Base-by-base conservation (phyloP, 1,284 basidiomycete species). In the Trametes hirsuta region DNA sequence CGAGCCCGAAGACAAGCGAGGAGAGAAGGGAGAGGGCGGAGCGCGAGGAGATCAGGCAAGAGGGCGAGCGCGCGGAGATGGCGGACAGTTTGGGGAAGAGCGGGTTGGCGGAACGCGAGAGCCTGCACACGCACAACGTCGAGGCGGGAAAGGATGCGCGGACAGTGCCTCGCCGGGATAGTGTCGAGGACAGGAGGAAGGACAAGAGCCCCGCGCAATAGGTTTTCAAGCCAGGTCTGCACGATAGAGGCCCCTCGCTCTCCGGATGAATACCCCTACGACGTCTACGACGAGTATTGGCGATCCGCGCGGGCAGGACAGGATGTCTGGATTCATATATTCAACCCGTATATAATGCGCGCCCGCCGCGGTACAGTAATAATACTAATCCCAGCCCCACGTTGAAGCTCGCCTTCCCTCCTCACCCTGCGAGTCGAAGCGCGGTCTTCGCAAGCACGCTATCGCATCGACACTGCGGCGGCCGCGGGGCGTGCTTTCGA, bases 61-160 rank as follows among this genome's bases (percentile, higher is more conserved):
- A 69, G 55, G 63, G 66, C 41, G 69, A 72, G 62, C 66, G 72
- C 9, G 67, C 58, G 21, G 71, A 70, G 66, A 74, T 74, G 72
- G 71, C 69, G 48, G 70, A 74, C 53, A 74, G 71, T 49, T 50
- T 74, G 46, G 61, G 48, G 44, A 72, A 71, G 62, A 69, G 68
- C n/a, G 63, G 41, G 11, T 30, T 21, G 22, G 45, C 42, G 30
- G 52, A 53, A 36, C 51, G 60, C 45, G 48, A 51, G 40, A 46
- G 53, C 21, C 25, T 44, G 36, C 37, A 22, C 14, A 41, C 18
- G 48, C 49, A 47, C 36, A 14, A 12, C 12, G 45, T 37, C 6
- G 40, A 37, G 34, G 5, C 30, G 46, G 39, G 50, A 10, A 24
- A 21, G 24, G 39, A 30, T 37, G 50, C 30, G 39, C 41, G n/a